Percentiles rank a stretch among this genome's conserved stretches.
phyloP scores from a whole-genome alignment of 164 flowering plant species.

The grape (Vitis vinifera) region ASM3070453v1 NC_081813.1:3798001-3798500 shows the following conservation, averaged over 20 bases:
- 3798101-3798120: slow-evolving; percentile 71
- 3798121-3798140: slow-evolving; percentile 68
- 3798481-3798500: too few relatives aligned
- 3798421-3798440: too few relatives aligned
- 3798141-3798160: slow-evolving; percentile 51
- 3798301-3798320: slow-evolving; percentile 42
- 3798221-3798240: slow-evolving; percentile 59
- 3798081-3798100: slow-evolving; percentile 55
- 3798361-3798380: not conserved
- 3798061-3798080: not conserved
- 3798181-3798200: slow-evolving; percentile 46
- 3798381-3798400: too few relatives aligned
- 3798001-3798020: not conserved
- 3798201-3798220: slow-evolving; percentile 61
- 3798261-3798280: slow-evolving; percentile 68
- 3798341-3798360: not conserved
- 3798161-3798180: slow-evolving; percentile 40
- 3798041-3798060: not conserved
- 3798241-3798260: slow-evolving; percentile 70
- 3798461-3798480: too few relatives aligned
- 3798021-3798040: not conserved
- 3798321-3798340: not conserved
- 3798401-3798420: too few relatives aligned
- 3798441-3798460: too few relatives aligned
- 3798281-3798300: slow-evolving; percentile 51